Evolutionary conservation across 169 alveolate species (phyloP).

Genomic region (Plasmodium gonderi): DNA sequence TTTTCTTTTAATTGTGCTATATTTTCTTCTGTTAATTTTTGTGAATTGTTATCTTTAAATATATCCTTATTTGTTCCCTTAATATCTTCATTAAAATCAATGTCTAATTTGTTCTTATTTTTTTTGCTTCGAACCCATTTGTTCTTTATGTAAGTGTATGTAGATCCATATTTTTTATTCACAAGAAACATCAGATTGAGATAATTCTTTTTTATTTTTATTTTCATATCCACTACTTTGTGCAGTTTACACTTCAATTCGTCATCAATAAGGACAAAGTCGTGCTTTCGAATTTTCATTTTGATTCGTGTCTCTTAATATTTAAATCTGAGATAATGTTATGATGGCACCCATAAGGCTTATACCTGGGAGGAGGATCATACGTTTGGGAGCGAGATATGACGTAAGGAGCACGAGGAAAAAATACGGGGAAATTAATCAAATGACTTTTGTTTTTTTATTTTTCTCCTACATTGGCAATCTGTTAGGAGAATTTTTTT

Average conservation of each 20-base stretch:
- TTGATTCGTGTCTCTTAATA: no score
- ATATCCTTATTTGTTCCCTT: slow-evolving; percentile 58
- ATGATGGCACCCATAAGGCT: no score
- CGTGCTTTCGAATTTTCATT: slow-evolving; percentile 61
- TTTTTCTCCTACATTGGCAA: no score
- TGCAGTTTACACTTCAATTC: slow-evolving; percentile 38
- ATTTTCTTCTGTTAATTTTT: slow-evolving; percentile 55
- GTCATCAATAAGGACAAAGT: slow-evolving; percentile 55
- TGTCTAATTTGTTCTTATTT: slow-evolving; percentile 18
- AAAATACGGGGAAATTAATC: no score
- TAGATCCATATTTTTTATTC: slow-evolving; percentile 66
- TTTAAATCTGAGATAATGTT: no score
- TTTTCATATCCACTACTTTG: slow-evolving; percentile 59
- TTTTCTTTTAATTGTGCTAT: slow-evolving; percentile 33
- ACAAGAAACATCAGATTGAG: slow-evolving; percentile 38
- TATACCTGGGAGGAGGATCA: no score
- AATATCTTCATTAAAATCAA: slow-evolving; percentile 23
- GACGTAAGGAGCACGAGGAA: no score
- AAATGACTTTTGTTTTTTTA: no score
- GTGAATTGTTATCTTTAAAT: slow-evolving; percentile 31
- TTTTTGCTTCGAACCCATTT: slow-evolving; percentile 58
- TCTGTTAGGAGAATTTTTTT: no score
- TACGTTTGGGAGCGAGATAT: no score
- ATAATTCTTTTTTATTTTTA: slow-evolving; percentile 40
- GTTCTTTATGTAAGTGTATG: slow-evolving; percentile 40